Evolutionary conservation across 2,329 filamentous ascomycete species (phyloP).

Genomic region (Colletotrichum acutatum): DNA sequence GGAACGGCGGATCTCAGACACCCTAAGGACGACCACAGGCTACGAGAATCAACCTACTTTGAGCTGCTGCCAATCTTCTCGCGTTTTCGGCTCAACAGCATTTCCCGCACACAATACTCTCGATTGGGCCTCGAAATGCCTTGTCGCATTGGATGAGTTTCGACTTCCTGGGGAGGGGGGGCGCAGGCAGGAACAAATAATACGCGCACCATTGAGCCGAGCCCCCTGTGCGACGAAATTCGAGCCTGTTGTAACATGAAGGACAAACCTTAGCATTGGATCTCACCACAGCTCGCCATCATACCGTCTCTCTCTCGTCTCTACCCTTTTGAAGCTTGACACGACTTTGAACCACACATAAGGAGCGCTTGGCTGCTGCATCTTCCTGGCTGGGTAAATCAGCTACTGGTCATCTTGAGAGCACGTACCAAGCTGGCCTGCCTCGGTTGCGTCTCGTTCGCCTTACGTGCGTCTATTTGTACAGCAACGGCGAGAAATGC

Average conservation of each 20-base stretch:
- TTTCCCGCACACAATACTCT: background rate
- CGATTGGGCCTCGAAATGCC: constrained; percentile 16
- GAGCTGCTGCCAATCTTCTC: background rate
- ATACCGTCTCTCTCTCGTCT: background rate
- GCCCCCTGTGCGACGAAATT: constrained; percentile 8
- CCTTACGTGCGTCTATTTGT: constrained; percentile 16
- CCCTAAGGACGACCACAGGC: background rate
- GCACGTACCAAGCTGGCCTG: background rate
- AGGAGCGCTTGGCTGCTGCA: constrained; percentile 6
- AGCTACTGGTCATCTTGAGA: background rate
- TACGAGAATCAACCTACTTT: constrained; percentile 1
- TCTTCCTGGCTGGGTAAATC: background rate
- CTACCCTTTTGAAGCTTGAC: background rate
- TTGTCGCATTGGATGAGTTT: background rate
- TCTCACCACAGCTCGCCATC: constrained; percentile 13
- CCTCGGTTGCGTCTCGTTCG: constrained; percentile 18
- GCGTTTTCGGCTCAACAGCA: constrained; percentile 1
- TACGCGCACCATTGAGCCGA: background rate
- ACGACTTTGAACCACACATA: background rate
- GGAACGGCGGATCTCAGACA: background rate
- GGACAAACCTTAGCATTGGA: background rate
- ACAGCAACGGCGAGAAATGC: constrained; percentile 2
- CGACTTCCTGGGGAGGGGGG: background rate
- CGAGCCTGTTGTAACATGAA: constrained; percentile 1
- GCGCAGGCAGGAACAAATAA: constrained; percentile 22